A percentile compares a stretch with the other conserved stretches of the same genome.
These are phyloP conservation scores for Colletotrichum nymphaeae DNA, from an alignment of 2,329 filamentous ascomycete species.

Conservation along the genomic window DNA sequence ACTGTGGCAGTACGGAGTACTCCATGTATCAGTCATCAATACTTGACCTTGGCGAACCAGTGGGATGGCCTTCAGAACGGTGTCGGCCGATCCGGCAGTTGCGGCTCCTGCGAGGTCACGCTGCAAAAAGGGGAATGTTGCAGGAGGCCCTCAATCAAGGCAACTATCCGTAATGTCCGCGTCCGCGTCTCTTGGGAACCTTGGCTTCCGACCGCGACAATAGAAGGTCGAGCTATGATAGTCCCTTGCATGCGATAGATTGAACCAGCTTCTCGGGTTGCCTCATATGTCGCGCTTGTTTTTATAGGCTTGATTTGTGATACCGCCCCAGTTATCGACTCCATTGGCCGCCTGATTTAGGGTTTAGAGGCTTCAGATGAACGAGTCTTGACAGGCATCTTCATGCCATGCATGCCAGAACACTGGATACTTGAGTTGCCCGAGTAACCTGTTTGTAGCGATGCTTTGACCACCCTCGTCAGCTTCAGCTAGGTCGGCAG, in stretches of 20 bases:
- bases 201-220: background rate
- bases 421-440: background rate
- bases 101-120: background rate
- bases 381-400: background rate
- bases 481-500: background rate
- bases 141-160: background rate
- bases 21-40: background rate
- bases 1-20: background rate
- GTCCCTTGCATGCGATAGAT: background rate
- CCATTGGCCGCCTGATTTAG: background rate
- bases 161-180: background rate
- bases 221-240: background rate
- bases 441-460: background rate
- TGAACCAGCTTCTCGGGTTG: background rate
- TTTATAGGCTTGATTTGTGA: background rate
- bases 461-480: background rate
- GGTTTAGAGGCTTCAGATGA: constrained; percentile 22
- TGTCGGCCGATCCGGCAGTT: background rate
- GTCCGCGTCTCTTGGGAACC: background rate
- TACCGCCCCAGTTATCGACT: background rate
- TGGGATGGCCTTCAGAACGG: background rate
- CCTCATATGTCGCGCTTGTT: background rate
- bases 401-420: background rate
- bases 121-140: background rate
- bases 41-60: background rate